These are phyloP conservation scores for Schizonepeta tenuifolia DNA, from an alignment of 257 asterid species.

Conservation along the genomic window DNA sequence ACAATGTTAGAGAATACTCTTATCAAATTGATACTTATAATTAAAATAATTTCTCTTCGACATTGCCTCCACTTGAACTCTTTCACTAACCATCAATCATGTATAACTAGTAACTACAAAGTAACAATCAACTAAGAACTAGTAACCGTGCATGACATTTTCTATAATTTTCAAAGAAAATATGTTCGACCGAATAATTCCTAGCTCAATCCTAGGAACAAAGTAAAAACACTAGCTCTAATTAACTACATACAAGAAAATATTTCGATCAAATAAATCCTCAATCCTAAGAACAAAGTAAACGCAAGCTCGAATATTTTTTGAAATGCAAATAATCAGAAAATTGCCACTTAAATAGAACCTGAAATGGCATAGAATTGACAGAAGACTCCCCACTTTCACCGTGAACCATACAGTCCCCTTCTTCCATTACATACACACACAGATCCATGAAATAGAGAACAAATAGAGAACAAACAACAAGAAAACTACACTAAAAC, in stretches of 20 bases:
- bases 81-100: neutral
- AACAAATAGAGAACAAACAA: neutral
- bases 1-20: slow-evolving; percentile 5
- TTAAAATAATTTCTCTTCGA: too few species aligned
- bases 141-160: neutral
- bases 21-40: too few species aligned
- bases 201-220: too few species aligned
- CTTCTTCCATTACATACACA: slow-evolving; percentile 35
- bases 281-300: slow-evolving; percentile 2
- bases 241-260: neutral
- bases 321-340: slow-evolving; percentile 22
- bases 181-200: too few species aligned
- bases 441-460: slow-evolving; percentile 36
- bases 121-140: neutral
- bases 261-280: neutral
- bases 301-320: neutral
- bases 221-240: too few species aligned
- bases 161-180: neutral
- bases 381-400: slow-evolving; percentile 48
- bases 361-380: slow-evolving; percentile 55
- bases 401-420: slow-evolving; percentile 35
- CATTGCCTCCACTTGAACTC: neutral
- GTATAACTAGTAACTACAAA: slow-evolving; percentile 6
- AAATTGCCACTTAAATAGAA: slow-evolving; percentile 20
- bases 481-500: neutral